These are phyloP conservation scores for Lachancea thermotolerans DNA, from an alignment of 805 yeast species.

Conservation along the genomic window DNA sequence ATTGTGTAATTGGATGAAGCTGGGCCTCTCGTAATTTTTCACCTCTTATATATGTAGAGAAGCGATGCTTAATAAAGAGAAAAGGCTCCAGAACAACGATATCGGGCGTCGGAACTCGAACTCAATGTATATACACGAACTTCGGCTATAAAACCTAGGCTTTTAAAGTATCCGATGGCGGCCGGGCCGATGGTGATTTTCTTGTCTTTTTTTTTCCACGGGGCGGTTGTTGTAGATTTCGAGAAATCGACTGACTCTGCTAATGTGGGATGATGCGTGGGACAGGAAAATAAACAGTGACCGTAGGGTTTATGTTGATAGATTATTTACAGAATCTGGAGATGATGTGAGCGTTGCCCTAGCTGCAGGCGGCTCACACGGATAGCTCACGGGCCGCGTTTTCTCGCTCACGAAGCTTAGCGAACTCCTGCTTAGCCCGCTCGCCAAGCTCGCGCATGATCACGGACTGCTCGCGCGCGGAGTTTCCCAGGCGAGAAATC, in stretches of 20 bases:
- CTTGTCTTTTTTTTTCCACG: neutral
- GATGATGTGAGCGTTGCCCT: no score
- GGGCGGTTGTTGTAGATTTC: neutral
- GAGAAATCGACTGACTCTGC: neutral
- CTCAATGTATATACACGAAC: neutral
- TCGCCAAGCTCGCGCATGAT: slow-evolving; percentile 51
- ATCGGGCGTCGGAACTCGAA: neutral
- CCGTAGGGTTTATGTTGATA: neutral
- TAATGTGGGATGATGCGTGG: neutral
- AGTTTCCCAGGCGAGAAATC: slow-evolving; percentile 43
- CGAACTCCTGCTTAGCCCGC: slow-evolving; percentile 22
- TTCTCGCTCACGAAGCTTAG: slow-evolving; percentile 10
- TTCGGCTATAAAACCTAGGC: neutral
- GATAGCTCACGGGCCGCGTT: slow-evolving; percentile 6
- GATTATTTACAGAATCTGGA: neutral
- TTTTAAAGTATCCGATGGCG: neutral
- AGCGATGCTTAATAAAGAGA: neutral
- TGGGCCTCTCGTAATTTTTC: neutral
- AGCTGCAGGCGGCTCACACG: neutral
- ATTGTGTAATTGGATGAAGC: neutral
- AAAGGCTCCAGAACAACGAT: neutral
- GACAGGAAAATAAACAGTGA: neutral
- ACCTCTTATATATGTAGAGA: neutral
- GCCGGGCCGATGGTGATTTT: neutral
- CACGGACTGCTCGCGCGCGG: slow-evolving; percentile 61